These are phyloP conservation scores for Orbilia brochopaga DNA, from an alignment of 2,329 filamentous ascomycete species.

Conservation along the genomic window DNA sequence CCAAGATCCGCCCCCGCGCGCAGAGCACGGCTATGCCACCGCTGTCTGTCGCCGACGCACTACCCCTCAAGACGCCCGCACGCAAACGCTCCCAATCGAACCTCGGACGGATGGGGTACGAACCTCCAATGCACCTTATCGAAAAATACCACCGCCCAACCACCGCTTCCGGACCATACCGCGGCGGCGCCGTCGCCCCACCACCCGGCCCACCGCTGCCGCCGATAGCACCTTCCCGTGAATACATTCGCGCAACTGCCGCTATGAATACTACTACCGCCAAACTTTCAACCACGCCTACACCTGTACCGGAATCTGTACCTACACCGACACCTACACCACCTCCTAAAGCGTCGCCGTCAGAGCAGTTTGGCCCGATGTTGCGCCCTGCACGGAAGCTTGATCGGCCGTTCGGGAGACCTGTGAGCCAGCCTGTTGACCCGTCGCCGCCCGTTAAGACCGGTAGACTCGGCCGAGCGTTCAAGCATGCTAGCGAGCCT, in stretches of 20 bases:
- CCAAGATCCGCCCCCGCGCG: constrained; percentile 24
- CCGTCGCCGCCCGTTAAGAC: constrained; percentile 1
- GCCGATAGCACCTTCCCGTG: too few species aligned
- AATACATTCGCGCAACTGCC: too few species aligned
- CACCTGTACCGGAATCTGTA: neutral
- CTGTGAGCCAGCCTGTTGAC: constrained; percentile 19
- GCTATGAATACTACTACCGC: too few species aligned
- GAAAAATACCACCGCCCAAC: too few species aligned
- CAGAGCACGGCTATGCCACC: constrained; percentile 12
- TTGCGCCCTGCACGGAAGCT: constrained; percentile 21
- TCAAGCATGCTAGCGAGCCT: constrained; percentile 28
- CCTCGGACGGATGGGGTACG: neutral
- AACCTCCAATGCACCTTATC: too few species aligned
- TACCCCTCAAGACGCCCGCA: constrained; percentile 15
- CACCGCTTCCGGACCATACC: too few species aligned
- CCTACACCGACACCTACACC: too few species aligned
- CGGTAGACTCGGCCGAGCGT: constrained; percentile 25
- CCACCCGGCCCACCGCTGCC: too few species aligned
- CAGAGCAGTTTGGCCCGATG: constrained; percentile 19
- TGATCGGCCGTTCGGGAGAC: constrained; percentile 28
- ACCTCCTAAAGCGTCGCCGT: constrained; percentile 1
- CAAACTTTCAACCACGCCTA: neutral
- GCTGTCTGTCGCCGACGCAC: neutral
- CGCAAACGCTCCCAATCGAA: constrained; percentile 30
- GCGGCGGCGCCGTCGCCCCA: too few species aligned